These are phyloP conservation scores for Talaromyces amestolkiae DNA, from an alignment of 2,329 filamentous ascomycete species.

Conservation along the genomic window DNA sequence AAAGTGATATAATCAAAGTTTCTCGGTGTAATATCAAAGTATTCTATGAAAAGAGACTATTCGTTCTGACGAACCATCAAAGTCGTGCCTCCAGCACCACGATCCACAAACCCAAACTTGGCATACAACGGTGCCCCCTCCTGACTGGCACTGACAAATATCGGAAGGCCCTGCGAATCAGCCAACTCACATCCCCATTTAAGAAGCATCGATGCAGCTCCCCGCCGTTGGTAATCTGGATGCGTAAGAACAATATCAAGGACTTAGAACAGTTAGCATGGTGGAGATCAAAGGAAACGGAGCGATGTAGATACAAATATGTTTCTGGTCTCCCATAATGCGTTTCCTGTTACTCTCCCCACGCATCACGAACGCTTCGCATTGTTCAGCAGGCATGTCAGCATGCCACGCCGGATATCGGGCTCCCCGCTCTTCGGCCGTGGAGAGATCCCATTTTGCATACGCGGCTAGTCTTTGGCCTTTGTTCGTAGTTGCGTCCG, in stretches of 20 bases:
- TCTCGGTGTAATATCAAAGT: too few species aligned
- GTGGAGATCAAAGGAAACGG: background rate
- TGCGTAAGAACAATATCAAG: conserved; percentile 23
- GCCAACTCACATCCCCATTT: conserved; percentile 23
- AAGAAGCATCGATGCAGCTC: conserved; percentile 23
- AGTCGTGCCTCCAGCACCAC: background rate
- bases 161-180: background rate
- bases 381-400: background rate
- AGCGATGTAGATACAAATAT: background rate
- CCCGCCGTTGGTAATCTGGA: conserved; percentile 21
- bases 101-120: background rate
- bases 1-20: background rate
- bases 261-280: background rate
- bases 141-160: background rate
- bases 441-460: conserved; percentile 9
- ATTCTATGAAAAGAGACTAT: background rate
- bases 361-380: background rate
- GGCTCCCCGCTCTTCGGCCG: conserved; percentile 1
- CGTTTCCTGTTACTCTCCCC: background rate
- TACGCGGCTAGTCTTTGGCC: background rate
- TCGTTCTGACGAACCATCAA: background rate
- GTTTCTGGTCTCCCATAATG: background rate
- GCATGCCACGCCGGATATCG: conserved; percentile 8
- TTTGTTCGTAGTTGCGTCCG: background rate
- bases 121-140: background rate